These are phyloP conservation scores for Xerocomus minutiporus DNA, from an alignment of 1,284 basidiomycete species.

Conservation along the genomic window DNA sequence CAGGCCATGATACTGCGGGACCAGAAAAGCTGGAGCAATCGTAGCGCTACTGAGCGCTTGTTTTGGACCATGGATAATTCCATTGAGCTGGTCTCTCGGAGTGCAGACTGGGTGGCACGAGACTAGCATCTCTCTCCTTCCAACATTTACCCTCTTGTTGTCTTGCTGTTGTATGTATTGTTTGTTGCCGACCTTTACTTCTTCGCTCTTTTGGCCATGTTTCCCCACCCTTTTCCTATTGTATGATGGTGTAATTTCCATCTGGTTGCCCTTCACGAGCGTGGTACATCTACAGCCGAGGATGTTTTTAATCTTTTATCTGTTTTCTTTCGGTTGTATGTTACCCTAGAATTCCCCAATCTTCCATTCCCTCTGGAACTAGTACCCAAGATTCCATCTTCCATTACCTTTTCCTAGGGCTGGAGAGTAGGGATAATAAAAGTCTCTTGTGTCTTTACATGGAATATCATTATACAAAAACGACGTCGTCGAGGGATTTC, in stretches of 20 bases:
- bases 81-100: conserved; percentile 74
- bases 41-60: conserved; percentile 80
- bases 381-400: conserved; percentile 10
- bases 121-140: conserved; percentile 38
- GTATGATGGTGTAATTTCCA: conserved; percentile 28
- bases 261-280: conserved; percentile 13
- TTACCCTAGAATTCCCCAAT: conserved; percentile 17
- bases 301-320: conserved; percentile 14
- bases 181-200: conserved; percentile 3
- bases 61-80: conserved; percentile 89
- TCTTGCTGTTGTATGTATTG: conserved; percentile 12
- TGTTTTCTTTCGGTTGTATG: conserved; percentile 17
- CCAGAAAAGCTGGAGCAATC: conserved; percentile 88
- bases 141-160: background rate
- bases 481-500: conserved; percentile 1
- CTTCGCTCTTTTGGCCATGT: conserved; percentile 6
- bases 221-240: conserved; percentile 13
- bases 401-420: conserved; percentile 5
- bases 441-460: conserved; percentile 15
- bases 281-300: background rate
- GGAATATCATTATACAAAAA: conserved; percentile 14
- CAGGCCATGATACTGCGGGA: conserved; percentile 90
- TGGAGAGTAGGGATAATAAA: conserved; percentile 12
- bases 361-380: conserved; percentile 11
- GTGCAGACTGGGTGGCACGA: conserved; percentile 77